Evolutionary conservation across 2,329 filamentous ascomycete genomes (phyloP), one percentile per base, ranked within the genome.

Genomic region (Botrytis deweyae): DNA sequence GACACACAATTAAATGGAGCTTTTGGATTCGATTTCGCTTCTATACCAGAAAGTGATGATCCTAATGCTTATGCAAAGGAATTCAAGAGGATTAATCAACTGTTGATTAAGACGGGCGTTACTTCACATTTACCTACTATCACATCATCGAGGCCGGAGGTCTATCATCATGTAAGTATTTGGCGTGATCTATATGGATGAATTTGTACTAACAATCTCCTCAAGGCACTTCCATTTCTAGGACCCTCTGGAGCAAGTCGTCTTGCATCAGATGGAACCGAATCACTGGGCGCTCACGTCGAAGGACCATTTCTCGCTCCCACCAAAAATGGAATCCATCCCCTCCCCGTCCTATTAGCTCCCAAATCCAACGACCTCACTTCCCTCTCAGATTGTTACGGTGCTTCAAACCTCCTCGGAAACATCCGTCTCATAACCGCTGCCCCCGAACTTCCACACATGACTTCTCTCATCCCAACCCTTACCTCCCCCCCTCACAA

Each of bases 1-100:
- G 95, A 98, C 77, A 92, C 92, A 70, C 95, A 98, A 83, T 90
- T 98, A 78, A 98, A 98, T 80, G 95, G 95, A 66, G 94, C 93
- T 16, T 95, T 94, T 79, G 94, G 94, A 73, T 97, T 97, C 85
- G 95, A 97, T 84, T 97, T 97, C 82, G 96, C 93, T 4, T 89
- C 90, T 1, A 86, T 94, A 16, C 89, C 92, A n/a, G 82, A 90
- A 25, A 89, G 92, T 79, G 82, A 90, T 20, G 89, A 92, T 78
- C 89, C 88, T 83, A 83, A 86, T 44, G 86, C 88, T 70, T 97
- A 97, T 79, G 88, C 88, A 74, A 91, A 93, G 81, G 90, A 89
- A n/a, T 84, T 97, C 68, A 86, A 86, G 76, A 86, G 89, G 73
- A 86, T 95, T 75, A 96, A 96, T 82, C 88, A 86, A 77, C 86